These are phyloP conservation scores for Saccharomycopsis fodiens DNA, from an alignment of 805 yeast species.

Conservation along the genomic window DNA sequence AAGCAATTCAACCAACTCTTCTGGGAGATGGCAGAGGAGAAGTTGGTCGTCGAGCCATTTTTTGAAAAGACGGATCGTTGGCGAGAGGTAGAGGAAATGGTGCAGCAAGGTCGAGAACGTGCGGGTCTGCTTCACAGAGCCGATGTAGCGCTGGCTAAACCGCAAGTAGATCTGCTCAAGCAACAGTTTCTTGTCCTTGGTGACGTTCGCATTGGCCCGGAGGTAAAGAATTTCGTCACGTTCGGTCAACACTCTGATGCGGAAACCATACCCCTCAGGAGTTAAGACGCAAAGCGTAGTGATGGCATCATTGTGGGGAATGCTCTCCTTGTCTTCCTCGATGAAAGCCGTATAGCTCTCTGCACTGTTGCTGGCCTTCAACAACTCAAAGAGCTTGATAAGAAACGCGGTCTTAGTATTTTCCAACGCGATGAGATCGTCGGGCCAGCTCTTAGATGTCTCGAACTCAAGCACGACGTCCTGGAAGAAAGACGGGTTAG, in stretches of 20 bases:
- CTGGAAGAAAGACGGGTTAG: slow-evolving; percentile 72
- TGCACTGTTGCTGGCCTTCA: slow-evolving; percentile 37
- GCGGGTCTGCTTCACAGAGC: slow-evolving; percentile 73
- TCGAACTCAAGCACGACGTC: slow-evolving; percentile 84
- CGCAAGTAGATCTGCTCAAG: slow-evolving; percentile 56
- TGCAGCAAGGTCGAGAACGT: slow-evolving; percentile 64
- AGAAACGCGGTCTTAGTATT: slow-evolving; percentile 87
- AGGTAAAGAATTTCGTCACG: slow-evolving; percentile 71
- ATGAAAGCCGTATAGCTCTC: slow-evolving; percentile 51
- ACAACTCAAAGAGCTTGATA: slow-evolving; percentile 47
- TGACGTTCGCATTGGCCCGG: slow-evolving; percentile 62
- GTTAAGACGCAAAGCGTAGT: slow-evolving; percentile 58
- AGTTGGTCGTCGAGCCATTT: slow-evolving; percentile 85
- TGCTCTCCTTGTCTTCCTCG: slow-evolving; percentile 52
- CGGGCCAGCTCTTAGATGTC: slow-evolving; percentile 91
- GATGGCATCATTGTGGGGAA: slow-evolving; percentile 58
- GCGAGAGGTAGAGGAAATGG: slow-evolving; percentile 64
- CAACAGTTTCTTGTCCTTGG: slow-evolving; percentile 49
- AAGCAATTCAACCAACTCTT: slow-evolving; percentile 74
- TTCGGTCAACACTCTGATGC: slow-evolving; percentile 69
- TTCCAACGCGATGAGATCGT: slow-evolving; percentile 76
- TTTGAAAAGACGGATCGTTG: slow-evolving; percentile 79
- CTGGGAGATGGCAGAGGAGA: slow-evolving; percentile 60
- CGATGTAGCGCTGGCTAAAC: slow-evolving; percentile 57
- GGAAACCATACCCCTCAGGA: slow-evolving; percentile 88